Conservation (phyloP, 805 yeast genomes). For the Suhomyces sp. region DNA sequence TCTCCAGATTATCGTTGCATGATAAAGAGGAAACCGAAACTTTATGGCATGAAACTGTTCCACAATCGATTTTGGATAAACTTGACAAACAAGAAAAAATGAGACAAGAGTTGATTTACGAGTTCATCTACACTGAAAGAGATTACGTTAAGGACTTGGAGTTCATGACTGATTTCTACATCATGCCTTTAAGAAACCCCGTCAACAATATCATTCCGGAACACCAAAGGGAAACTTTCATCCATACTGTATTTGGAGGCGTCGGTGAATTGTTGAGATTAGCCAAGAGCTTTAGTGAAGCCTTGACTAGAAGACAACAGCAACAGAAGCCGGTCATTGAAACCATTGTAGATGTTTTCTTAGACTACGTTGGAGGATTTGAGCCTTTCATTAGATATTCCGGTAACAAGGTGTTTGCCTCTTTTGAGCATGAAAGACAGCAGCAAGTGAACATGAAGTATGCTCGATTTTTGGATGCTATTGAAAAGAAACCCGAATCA, state of each 20-base stretch:
- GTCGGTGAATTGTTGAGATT: slow-evolving; percentile 82
- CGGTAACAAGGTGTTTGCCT: slow-evolving; percentile 92
- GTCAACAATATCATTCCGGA: slow-evolving; percentile 75
- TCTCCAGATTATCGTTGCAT: slow-evolving; percentile 61
- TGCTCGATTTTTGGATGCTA: slow-evolving; percentile 90
- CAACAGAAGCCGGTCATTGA: slow-evolving; percentile 80
- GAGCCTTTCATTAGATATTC: slow-evolving; percentile 93
- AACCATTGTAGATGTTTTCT: slow-evolving; percentile 81
- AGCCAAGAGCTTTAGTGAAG: slow-evolving; percentile 83
- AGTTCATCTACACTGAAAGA: slow-evolving; percentile 88
- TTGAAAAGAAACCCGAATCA: slow-evolving; percentile 79
- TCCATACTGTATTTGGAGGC: slow-evolving; percentile 87
- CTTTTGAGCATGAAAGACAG: slow-evolving; percentile 92
- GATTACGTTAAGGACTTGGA: slow-evolving; percentile 94
- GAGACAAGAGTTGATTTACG: slow-evolving; percentile 93
- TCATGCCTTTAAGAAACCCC: slow-evolving; percentile 82
- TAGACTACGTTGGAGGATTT: slow-evolving; percentile 80
- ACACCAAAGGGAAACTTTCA: slow-evolving; percentile 84
- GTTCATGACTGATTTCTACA: slow-evolving; percentile 89
- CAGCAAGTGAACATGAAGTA: slow-evolving; percentile 85
- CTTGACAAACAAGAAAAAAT: slow-evolving; percentile 82
- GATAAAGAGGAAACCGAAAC: slow-evolving; percentile 74
- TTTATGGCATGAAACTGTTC: slow-evolving; percentile 91
- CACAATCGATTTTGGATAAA: slow-evolving; percentile 70
- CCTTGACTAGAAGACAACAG: slow-evolving; percentile 78